Base-by-base conservation (phyloP, 2,329 filamentous ascomycete genomes). In the Immersiporthe knoxdaviesiana region DNA sequence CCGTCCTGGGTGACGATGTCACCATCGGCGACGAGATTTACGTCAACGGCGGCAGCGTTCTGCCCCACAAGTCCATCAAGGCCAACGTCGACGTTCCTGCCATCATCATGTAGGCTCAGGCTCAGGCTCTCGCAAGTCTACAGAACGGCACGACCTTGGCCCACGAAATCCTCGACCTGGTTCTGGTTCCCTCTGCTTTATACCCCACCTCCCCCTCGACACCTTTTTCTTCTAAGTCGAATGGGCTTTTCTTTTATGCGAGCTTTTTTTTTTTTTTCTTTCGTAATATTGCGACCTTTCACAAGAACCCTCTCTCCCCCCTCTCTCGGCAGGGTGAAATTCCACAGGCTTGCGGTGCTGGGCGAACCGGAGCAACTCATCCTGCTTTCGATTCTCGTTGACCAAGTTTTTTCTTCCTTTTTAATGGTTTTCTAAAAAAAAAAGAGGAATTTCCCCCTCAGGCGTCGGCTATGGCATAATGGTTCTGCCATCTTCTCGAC, bases 61-160 rank as follows among this genome's bases (percentile, higher is more conserved):
- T 99, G 73, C 95, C 95, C 8, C 95, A 99, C 85, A 99, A 99
- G 91, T 96, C 91, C 80, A 98, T 99, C 87, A 98, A 98, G 88
- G 89, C 91, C 77, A 99, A 99, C 81, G 93, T 99, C 76, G 96
- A 99, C 81, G 88, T 88, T 37, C 88, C 88, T 32, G 87, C 88
- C 71, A 90, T 90, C 74, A 90, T 90, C 78, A 90, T 90, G 88
- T 90, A 84, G 84, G 71, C 30, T 50, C n/a, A n/a, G n/a, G n/a
- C n/a, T n/a, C n/a, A n/a, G n/a, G n/a, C n/a, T n/a, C n/a, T n/a
- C n/a, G 27, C 39, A 14, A 14, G 39, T 24, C 16, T 52, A 47
- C 30, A 32, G 35, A 52, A 52, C 6, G 14, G 32, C 54, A n/a
- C n/a, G n/a, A n/a, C n/a, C n/a, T n/a, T n/a, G 27, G 8, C 56